phyloP scores from a whole-genome alignment of 345 rosid species.

The Clarkia xantiana region DNA sequence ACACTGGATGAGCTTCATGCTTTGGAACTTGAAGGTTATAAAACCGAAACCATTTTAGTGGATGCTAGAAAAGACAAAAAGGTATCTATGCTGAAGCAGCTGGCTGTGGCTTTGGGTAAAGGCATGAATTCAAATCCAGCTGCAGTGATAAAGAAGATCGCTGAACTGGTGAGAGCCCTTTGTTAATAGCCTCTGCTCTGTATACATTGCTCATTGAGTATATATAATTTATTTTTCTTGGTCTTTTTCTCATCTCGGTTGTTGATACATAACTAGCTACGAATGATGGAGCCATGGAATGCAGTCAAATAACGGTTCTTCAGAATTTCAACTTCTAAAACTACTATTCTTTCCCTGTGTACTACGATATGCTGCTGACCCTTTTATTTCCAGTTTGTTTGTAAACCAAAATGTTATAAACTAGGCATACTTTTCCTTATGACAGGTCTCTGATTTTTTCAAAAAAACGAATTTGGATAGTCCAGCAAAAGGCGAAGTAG shows the following conservation, averaged over 20 bases:
- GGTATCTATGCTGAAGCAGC: constrained; percentile 74
- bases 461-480: constrained; percentile 53
- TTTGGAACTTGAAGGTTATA: constrained; percentile 56
- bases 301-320: too few relatives aligned
- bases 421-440: neutral
- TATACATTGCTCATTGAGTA: neutral
- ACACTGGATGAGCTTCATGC: constrained; percentile 78
- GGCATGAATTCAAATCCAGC: constrained; percentile 89
- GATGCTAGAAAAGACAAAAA: constrained; percentile 80
- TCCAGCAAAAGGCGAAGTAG: too few relatives aligned
- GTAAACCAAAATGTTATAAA: too few relatives aligned
- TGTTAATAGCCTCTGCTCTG: neutral
- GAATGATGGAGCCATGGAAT: too few relatives aligned
- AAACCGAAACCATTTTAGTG: constrained; percentile 72
- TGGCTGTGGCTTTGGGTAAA: constrained; percentile 55
- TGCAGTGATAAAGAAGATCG: constrained; percentile 78
- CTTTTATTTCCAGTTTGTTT: too few relatives aligned
- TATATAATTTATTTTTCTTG: neutral
- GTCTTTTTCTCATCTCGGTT: neutral
- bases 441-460: constrained; percentile 80
- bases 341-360: too few relatives aligned
- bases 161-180: constrained; percentile 61
- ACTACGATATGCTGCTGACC: too few relatives aligned
- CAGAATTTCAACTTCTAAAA: too few relatives aligned
- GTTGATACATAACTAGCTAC: too few relatives aligned